Evolutionary conservation across 306 rosid species (phyloP), one percentile per base, ranked within the genome.

Genomic region (Sicyos edulis): DNA sequence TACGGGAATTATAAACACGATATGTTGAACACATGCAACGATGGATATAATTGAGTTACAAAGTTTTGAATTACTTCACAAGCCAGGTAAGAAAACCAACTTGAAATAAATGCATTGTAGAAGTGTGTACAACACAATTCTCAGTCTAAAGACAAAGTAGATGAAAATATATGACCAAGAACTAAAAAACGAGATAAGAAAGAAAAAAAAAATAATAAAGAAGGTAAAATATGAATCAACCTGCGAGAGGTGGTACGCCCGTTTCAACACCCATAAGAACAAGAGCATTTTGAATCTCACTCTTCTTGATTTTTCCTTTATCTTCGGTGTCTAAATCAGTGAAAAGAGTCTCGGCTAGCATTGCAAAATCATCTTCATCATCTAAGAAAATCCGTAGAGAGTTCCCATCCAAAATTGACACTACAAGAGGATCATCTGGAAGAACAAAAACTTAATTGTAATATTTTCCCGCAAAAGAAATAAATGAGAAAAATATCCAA

Each of bases 161-260:
- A 65, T 19, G 24, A 9, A 70, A 53, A 32, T 54, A 53, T 7
- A 37, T 54, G 15, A 32, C n/a, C 50, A 29, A 32, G 13, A 52
- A 52, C n/a, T 17, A n/a, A 2, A 71, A 5, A 21, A 19, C 0
- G 1, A 4, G 20, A 19, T 11, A 5, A 51, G 54, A 14, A 51
- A 26, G 15, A 8, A 54, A 1, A 1, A 16, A 15, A 24, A 1
- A 3, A 26, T 26, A 26, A 26, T 26, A 26, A 71, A 8, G 42
- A 29, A 29, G 20, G 7, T 52, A 54, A 34, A 20, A 55, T 26
- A 72, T n/a, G 67, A 42, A 59, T 37, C 34, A 82, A 93, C 96
- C 99, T 91, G 96, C 86, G 82, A 85, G 66, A 11, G 99, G 84
- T 76, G 99, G 99, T 84, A 93, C 92, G 11, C 99, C 99, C 99